Evolutionary conservation across 495 filamentous ascomycete species (phyloP), one percentile per base, ranked within the genome.

Genomic region (Apiosordaria backusii): DNA sequence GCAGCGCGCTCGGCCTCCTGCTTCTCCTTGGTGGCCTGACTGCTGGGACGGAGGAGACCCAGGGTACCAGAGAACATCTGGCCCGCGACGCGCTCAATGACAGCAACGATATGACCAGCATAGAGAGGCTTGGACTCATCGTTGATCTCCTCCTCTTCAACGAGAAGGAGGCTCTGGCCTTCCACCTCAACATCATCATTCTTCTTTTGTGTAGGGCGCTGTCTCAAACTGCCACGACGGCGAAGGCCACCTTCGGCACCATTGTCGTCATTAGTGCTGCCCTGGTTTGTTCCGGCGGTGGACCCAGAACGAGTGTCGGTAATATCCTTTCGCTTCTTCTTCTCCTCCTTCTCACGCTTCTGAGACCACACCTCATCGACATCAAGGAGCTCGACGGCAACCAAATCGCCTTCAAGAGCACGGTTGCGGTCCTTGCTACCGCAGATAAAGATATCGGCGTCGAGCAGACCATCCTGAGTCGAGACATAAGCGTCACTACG

Each of bases 1-100:
- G 93, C 92, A 61, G 89, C 88, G 59, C 95, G 88, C 78, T 99
- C 95, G 55, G 95, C 95, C 78, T 99, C 95, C 76, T 99, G 95
- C 80, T 99, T 99, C 82, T 99, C 95, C 82, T 99, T 99, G 59
- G 95, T 99, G 16, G 95, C 95, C 83, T 99, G 95, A 79, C 93
- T 97, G 81, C 95, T 98, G 26, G 95, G 95, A 25, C 95, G 90
- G 21, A 99, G 84, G 24, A 99, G 81, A 67, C 95, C 95, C 60
- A 98, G 86, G 27, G 94, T 97, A 53, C 94, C 95, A 23, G 95
- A 99, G 79, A 99, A 99, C 96, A 98, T 99, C 75, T 99, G 95
- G 4, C 95, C 95, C 19, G 95, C 90, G 69, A 97, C 91, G 67
- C 95, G 92, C 76, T 99, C 95, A 74, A 99, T 91, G 69, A 99